Base-by-base conservation (phyloP, 306 rosid genomes). In the Prunus campanulata region DNA sequence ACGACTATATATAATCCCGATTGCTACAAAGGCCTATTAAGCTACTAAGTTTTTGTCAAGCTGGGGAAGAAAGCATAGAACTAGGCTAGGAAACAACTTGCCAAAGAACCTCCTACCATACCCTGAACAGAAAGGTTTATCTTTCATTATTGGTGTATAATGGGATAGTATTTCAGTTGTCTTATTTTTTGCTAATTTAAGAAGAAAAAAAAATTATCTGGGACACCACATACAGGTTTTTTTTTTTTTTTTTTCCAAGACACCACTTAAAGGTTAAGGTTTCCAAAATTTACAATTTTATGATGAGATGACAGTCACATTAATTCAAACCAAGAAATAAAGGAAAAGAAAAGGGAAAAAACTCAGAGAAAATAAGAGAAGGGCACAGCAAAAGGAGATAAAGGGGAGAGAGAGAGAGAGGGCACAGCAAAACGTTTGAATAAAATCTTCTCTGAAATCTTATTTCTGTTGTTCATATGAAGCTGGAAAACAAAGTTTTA, bases 21-120 rank as follows among this genome's bases (percentile, higher is more conserved):
- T 52, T 29, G 62, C 63, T 51, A 71, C 9, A 52, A 50, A 35
- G 9, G 44, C 44, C 44, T 39, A 39, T 39, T 39, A 39, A 7
- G 44, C 44, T 39, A 7, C 44, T 39, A 39, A 39, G 44, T 39
- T 39, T 39, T 39, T 25, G 16, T 14, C 7, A 1, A 52, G n/a
- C 57, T 18, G 61, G 35, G 56, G 70, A 79, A 74, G 59, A 78
- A 74, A 80, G 61, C 74, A 44, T 11, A 24, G 7, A 78, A 77
- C 79, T 76, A 14, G 62, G 84, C 71, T 24, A 69, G 3, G 27
- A 70, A 60, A 66, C 35, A n/a, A 47, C 56, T 78, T 9, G 39
- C 25, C 10, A 65, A 75, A 74, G 35, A 39, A 67, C 47, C 62
- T 61, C 60, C 4, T 60, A 77, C 11, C 56, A 27, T 60, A 27